phyloP scores from a whole-genome alignment of 176 grass and related monocot genomes.

The Paspalum vaginatum region DNA sequence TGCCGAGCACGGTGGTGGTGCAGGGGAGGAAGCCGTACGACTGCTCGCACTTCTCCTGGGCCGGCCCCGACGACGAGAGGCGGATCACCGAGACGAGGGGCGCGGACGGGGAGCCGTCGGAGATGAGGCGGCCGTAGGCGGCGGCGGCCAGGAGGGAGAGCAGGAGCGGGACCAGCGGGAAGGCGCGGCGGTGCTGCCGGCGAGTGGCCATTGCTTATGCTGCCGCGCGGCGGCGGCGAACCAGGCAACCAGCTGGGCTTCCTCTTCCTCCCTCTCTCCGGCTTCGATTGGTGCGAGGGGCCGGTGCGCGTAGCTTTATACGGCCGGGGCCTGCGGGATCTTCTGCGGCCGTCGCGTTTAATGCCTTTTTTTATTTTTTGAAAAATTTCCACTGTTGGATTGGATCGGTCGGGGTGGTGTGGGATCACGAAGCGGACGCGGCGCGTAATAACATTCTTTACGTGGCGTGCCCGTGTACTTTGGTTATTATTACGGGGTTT shows the following conservation, averaged over 20 bases:
- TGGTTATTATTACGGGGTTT: too few species aligned
- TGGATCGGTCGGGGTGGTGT: background rate
- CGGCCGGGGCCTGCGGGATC: background rate
- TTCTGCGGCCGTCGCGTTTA: background rate
- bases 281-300: background rate
- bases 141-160: constrained; percentile 50
- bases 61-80: constrained; percentile 26
- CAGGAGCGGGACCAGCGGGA: constrained; percentile 54
- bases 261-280: background rate
- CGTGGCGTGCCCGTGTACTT: background rate
- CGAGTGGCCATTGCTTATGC: constrained; percentile 53
- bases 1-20: constrained; percentile 85
- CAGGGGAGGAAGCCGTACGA: constrained; percentile 88
- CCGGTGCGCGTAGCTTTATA: constrained; percentile 49
- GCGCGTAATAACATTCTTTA: constrained; percentile 25
- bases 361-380: background rate
- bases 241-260: background rate
- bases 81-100: constrained; percentile 27
- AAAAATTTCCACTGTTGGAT: background rate
- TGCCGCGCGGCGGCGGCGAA: background rate
- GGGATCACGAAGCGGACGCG: background rate
- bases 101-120: constrained; percentile 31
- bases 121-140: constrained; percentile 65
- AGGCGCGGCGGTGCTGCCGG: constrained; percentile 35
- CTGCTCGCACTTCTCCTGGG: constrained; percentile 72